phyloP scores from a whole-genome alignment of 1,284 basidiomycete genomes.

The Ustilago shanxiensis region DNA sequence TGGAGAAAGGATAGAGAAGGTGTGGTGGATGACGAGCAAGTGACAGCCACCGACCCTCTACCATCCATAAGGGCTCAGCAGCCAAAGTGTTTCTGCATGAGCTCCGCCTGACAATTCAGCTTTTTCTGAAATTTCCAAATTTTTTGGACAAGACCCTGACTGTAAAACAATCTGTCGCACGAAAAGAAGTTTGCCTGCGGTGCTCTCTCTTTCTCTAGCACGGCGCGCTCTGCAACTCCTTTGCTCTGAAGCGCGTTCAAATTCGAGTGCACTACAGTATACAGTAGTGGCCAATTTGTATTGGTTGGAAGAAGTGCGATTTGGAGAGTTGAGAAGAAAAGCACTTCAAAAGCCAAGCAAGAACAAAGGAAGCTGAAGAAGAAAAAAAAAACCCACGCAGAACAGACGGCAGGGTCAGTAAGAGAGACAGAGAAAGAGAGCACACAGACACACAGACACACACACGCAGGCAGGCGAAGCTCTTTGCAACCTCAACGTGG shows the following conservation, averaged over 20 bases:
- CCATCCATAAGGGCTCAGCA: slow-evolving; percentile 7
- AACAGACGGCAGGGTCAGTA: too few species aligned
- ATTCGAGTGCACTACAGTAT: background rate
- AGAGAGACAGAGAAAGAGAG: background rate
- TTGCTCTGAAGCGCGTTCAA: slow-evolving; percentile 13
- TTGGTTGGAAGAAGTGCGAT: slow-evolving; percentile 6
- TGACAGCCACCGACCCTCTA: background rate
- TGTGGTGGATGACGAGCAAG: slow-evolving; percentile 10
- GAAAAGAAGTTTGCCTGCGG: slow-evolving; percentile 7
- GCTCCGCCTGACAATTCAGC: slow-evolving; percentile 1
- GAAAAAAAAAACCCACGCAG: slow-evolving; percentile 14
- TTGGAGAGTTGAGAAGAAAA: background rate
- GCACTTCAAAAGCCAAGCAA: background rate
- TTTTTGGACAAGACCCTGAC: slow-evolving; percentile 15
- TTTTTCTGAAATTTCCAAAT: slow-evolving; percentile 2
- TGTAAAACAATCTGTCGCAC: slow-evolving; percentile 14
- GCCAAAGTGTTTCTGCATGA: background rate
- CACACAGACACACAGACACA: background rate
- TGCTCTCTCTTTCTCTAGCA: background rate
- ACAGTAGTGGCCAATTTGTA: background rate
- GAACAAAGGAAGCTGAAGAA: slow-evolving; percentile 12
- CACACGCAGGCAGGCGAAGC: slow-evolving; percentile 7
- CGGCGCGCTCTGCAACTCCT: background rate
- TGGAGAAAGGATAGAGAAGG: background rate
- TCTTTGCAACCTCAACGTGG: background rate